phyloP scores from a whole-genome alignment of 1,284 basidiomycete genomes.

The Leccinum angustisporum region DNA sequence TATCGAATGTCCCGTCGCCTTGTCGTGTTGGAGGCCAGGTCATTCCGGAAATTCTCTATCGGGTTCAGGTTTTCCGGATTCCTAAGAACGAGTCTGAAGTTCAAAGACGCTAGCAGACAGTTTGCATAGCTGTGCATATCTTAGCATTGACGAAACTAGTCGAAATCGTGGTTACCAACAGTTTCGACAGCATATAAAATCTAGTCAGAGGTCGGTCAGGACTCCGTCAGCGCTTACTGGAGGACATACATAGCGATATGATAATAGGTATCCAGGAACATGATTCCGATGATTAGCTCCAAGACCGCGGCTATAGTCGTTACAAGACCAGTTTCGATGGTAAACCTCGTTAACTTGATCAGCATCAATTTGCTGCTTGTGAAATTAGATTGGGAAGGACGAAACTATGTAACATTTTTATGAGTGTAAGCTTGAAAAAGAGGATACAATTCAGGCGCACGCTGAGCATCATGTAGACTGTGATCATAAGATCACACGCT shows the following conservation, averaged over 20 bases:
- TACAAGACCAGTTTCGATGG: background rate
- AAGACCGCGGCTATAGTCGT: background rate
- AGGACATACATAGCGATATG: constrained; percentile 12
- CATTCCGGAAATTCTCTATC: constrained; percentile 3
- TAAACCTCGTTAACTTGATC: background rate
- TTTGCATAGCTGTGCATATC: constrained; percentile 13
- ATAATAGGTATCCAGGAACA: background rate
- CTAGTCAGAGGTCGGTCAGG: background rate
- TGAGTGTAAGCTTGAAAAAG: background rate
- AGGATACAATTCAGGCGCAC: background rate
- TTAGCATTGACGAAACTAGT: no score
- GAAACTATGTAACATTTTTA: background rate
- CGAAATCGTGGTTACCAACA: constrained; percentile 1
- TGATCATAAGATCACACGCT: background rate
- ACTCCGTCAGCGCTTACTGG: background rate
- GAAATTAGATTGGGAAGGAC: background rate
- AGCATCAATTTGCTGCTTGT: background rate
- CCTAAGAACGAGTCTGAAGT: constrained; percentile 8
- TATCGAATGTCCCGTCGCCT: background rate
- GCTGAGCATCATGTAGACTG: background rate
- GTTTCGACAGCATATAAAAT: constrained; percentile 16
- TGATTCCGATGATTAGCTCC: background rate
- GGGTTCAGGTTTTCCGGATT: background rate
- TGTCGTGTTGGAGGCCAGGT: background rate
- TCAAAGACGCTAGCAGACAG: constrained; percentile 12